Percentiles rank a stretch among this genome's conserved stretches.
Evolutionary conservation across 495 filamentous ascomycete genomes (phyloP).

Genomic region (Penicillium herquei): DNA sequence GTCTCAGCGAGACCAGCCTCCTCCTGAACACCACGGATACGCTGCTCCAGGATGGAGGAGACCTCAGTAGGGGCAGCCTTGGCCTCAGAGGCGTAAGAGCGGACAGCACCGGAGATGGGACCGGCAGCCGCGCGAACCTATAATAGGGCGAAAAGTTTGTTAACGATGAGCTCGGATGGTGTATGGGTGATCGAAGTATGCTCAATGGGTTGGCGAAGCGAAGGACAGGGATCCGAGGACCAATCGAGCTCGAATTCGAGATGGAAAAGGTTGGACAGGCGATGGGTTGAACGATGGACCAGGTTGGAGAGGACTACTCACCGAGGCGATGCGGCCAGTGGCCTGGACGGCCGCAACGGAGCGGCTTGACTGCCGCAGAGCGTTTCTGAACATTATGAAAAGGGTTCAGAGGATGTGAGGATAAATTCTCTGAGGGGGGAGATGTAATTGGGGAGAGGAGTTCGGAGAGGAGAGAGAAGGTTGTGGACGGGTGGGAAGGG

Average conservation of each 20-base stretch:
- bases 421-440: conserved; percentile 49
- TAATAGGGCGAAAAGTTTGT: conserved; percentile 47
- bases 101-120: conserved; percentile 66
- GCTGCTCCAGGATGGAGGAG: conserved; percentile 97
- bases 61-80: conserved; percentile 97
- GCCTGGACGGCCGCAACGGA: conserved; percentile 90
- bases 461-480: conserved; percentile 44
- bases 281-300: conserved; percentile 36
- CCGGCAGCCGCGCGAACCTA: conserved; percentile 85
- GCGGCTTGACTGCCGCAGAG: conserved; percentile 91
- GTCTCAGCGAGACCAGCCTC: conserved; percentile 97
- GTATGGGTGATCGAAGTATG: conserved; percentile 29
- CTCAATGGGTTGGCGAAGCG: conserved; percentile 23
- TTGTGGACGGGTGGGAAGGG: conserved; percentile 50
- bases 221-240: conserved; percentile 30
- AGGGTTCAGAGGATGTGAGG: conserved; percentile 52
- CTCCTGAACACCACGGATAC: conserved; percentile 96
- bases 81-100: conserved; percentile 88
- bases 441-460: conserved; percentile 50
- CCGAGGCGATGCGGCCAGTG: conserved; percentile 82
- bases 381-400: conserved; percentile 92
- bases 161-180: conserved; percentile 29
- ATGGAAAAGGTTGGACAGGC: conserved; percentile 33
- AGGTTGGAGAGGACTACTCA: conserved; percentile 60
- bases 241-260: conserved; percentile 42